Evolutionary conservation across 108 stramenopile genomes (phyloP).

Genomic region (Heterococcus sp.): DNA sequence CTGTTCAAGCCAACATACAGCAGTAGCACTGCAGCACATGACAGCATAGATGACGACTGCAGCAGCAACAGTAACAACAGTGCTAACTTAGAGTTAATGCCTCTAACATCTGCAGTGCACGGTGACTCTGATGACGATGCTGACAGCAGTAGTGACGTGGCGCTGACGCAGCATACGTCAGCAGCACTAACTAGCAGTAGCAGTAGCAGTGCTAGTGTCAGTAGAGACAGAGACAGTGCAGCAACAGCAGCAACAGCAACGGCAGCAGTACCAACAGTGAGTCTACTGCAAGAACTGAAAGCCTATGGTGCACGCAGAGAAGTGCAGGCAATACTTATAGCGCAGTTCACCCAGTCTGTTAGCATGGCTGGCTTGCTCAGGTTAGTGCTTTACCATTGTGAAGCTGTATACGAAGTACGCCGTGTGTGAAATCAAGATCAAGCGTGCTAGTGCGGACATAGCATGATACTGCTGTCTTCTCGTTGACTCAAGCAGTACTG

Average conservation of each 20-base stretch:
- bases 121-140: too few species aligned
- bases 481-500: too few species aligned
- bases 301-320: neutral
- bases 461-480: too few species aligned
- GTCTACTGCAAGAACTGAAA: neutral
- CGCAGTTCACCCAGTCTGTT: constrained; percentile 45
- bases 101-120: too few species aligned
- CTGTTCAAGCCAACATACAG: neutral
- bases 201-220: neutral
- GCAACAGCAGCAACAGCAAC: neutral
- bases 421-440: too few species aligned
- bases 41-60: neutral
- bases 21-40: neutral
- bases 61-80: neutral
- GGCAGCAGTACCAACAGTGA: neutral
- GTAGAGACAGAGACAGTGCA: neutral
- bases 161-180: too few species aligned
- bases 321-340: constrained; percentile 46
- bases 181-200: too few species aligned
- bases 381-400: too few species aligned
- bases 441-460: too few species aligned
- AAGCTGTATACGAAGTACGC: too few species aligned
- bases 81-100: neutral
- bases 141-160: too few species aligned
- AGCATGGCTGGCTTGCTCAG: constrained; percentile 45